Evolutionary conservation across 2,329 filamentous ascomycete species (phyloP).

Genomic region (Raffaelea ambrosiae): DNA sequence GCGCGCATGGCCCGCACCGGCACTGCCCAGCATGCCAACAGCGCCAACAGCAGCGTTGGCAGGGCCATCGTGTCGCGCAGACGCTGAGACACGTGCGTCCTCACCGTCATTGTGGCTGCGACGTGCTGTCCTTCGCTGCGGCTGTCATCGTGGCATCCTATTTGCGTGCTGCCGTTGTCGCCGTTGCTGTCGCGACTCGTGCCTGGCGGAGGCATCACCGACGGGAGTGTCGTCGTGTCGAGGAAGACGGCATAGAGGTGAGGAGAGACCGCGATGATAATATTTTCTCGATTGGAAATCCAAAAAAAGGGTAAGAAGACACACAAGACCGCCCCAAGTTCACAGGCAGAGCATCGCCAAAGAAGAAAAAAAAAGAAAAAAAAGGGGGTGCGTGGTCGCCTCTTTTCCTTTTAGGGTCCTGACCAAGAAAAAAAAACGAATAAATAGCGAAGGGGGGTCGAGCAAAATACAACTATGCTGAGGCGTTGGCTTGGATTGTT

Average conservation of each 20-base stretch:
- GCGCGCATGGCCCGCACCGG: slow-evolving; percentile 41
- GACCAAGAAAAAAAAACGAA: neutral
- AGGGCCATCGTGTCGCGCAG: slow-evolving; percentile 13
- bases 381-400: too few relatives aligned
- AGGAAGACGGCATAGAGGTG: slow-evolving; percentile 23
- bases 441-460: neutral
- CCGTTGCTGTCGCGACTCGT: slow-evolving; percentile 13
- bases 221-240: slow-evolving; percentile 15
- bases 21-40: too few relatives aligned
- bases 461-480: too few relatives aligned
- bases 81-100: too few relatives aligned
- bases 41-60: slow-evolving; percentile 24
- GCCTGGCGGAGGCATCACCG: slow-evolving; percentile 32
- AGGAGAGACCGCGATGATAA: too few relatives aligned
- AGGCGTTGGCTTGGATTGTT: too few relatives aligned
- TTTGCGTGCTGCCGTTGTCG: neutral
- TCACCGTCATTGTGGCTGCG: too few relatives aligned
- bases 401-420: too few relatives aligned
- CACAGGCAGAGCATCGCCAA: neutral
- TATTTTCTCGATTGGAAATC: too few relatives aligned
- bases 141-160: neutral
- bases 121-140: neutral
- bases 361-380: neutral
- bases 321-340: too few relatives aligned
- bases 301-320: too few relatives aligned